A percentile compares a stretch with the other conserved stretches of the same genome.
phyloP scores from a whole-genome alignment of 345 rosid species.

The Eucalyptus fibrosa region DNA sequence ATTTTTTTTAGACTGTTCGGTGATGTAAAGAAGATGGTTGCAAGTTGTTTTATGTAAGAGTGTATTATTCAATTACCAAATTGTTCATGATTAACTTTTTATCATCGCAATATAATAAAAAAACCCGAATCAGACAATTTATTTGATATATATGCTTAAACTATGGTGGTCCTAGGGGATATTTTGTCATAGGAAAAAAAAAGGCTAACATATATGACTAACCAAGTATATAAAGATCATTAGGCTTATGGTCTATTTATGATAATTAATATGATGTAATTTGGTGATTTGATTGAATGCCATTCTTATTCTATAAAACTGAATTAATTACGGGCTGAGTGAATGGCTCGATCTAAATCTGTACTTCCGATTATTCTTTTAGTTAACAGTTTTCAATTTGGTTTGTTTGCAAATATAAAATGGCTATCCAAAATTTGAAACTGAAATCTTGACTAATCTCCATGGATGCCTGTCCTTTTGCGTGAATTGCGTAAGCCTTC shows the following conservation, averaged over 20 bases:
- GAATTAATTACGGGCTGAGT: rapidly evolving
- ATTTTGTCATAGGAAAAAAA: too few relatives aligned
- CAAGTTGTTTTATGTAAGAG: not conserved
- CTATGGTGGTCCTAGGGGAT: not conserved
- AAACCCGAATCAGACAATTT: not conserved
- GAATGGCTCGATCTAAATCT: not conserved
- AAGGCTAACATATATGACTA: not conserved
- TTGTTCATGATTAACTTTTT: not conserved
- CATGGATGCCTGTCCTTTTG: not conserved
- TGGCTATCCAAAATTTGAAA: not conserved
- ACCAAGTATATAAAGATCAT: not conserved
- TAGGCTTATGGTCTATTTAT: not conserved
- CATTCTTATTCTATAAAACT: not conserved
- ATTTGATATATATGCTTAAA: not conserved
- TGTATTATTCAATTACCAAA: not conserved
- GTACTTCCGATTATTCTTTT: not conserved
- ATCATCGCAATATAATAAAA: rapidly evolving
- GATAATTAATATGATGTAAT: not conserved
- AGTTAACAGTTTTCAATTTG: not conserved
- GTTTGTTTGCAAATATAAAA: not conserved
- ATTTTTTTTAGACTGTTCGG: not conserved
- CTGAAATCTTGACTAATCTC: not conserved
- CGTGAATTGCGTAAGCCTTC: not conserved
- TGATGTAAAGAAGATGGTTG: not conserved
- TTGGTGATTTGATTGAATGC: not conserved